These are phyloP conservation scores for Arthrobotrys entomopaga DNA, from an alignment of 2,329 filamentous ascomycete genomes.

Conservation along the genomic window DNA sequence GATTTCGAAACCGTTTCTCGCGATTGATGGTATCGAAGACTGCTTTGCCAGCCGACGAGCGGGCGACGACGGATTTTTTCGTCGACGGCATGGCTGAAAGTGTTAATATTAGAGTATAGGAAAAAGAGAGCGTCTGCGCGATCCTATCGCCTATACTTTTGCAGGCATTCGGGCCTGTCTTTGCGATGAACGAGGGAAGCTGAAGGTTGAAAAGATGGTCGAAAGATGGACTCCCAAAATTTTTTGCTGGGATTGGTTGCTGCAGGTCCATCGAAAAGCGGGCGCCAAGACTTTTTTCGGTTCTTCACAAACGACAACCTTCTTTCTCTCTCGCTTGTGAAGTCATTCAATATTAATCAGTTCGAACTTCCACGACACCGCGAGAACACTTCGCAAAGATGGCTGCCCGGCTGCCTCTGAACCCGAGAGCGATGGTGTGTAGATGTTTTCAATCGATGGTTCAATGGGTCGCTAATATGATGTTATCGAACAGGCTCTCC, in stretches of 20 bases:
- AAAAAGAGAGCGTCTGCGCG: slow-evolving; percentile 24
- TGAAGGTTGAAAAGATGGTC: slow-evolving; percentile 11
- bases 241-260: slow-evolving; percentile 38
- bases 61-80: slow-evolving; percentile 47
- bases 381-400: slow-evolving; percentile 31
- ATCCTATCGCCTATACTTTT: slow-evolving; percentile 26
- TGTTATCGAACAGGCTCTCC: slow-evolving; percentile 31
- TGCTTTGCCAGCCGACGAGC: slow-evolving; percentile 52
- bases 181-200: slow-evolving; percentile 21
- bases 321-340: slow-evolving; percentile 37
- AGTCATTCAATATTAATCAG: slow-evolving; percentile 21
- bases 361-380: not conserved
- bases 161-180: slow-evolving; percentile 33
- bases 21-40: slow-evolving; percentile 82
- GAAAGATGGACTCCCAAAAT: slow-evolving; percentile 27
- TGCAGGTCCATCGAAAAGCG: slow-evolving; percentile 37
- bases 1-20: slow-evolving; percentile 87
- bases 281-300: slow-evolving; percentile 36
- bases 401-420: slow-evolving; percentile 54
- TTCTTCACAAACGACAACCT: slow-evolving; percentile 23
- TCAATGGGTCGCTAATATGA: slow-evolving; percentile 18
- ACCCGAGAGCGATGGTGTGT: slow-evolving; percentile 47
- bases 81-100: slow-evolving; percentile 46
- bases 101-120: not conserved
- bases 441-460: not conserved